Evolutionary conservation across 78 protist species (phyloP).

Genomic region (Pelomyxa schiedti): DNA sequence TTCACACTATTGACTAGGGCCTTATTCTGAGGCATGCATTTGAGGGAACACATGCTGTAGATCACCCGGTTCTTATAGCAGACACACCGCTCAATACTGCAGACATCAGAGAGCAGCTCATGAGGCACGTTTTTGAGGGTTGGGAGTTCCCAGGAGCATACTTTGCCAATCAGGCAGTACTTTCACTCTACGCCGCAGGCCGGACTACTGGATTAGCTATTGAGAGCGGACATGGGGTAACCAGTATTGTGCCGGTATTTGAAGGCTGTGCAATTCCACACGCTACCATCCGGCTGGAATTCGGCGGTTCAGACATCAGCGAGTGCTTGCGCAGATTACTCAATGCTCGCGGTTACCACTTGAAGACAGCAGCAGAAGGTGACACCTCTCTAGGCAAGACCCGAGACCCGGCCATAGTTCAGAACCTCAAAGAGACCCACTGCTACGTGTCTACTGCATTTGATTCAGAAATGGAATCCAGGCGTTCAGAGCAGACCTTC

Average conservation of each 20-base stretch:
- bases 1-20: no score
- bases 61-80: conserved; percentile 91
- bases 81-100: conserved; percentile 94
- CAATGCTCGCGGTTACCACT: conserved; percentile 75
- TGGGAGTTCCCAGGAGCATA: conserved; percentile 86
- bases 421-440: conserved; percentile 80
- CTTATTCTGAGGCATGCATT: no score
- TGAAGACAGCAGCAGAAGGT: conserved; percentile 74
- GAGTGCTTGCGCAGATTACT: no score
- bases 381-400: conserved; percentile 90
- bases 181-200: conserved; percentile 78
- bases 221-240: conserved; percentile 95
- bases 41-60: no score
- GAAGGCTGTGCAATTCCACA: conserved; percentile 87
- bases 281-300: conserved; percentile 73
- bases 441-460: conserved; percentile 51
- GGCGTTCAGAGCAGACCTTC: conserved; percentile 71
- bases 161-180: conserved; percentile 87
- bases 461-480: conserved; percentile 57
- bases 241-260: conserved; percentile 91
- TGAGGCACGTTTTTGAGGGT: conserved; percentile 90
- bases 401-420: conserved; percentile 89
- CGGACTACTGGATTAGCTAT: conserved; percentile 89
- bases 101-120: conserved; percentile 87
- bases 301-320: conserved; percentile 92